Conservation (phyloP, 352 stramenopile genomes). For the Saprolegnia diclina region DNA sequence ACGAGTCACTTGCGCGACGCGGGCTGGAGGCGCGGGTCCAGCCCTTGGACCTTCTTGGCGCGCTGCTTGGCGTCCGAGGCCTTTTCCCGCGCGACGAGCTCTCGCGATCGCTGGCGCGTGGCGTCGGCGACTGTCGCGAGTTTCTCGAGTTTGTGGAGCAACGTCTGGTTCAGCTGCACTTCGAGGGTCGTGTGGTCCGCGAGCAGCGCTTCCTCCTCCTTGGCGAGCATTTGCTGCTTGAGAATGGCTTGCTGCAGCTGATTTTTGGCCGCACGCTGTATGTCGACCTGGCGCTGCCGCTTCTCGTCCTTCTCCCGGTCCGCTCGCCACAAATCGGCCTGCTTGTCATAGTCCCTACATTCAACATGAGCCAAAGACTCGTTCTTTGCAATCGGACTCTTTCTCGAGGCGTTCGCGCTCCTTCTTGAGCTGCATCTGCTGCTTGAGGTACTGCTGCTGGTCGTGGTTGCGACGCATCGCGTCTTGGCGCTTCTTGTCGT, state of each 20-base stretch:
- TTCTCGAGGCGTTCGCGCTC: constrained; percentile 45
- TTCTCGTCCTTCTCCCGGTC: constrained; percentile 56
- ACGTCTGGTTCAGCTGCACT: constrained; percentile 61
- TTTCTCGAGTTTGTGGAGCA: constrained; percentile 69
- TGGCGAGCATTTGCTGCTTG: constrained; percentile 63
- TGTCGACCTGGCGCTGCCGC: constrained; percentile 40
- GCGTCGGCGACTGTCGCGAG: constrained; percentile 48
- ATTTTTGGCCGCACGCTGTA: constrained; percentile 50
- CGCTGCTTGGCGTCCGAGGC: neutral
- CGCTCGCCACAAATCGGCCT: constrained; percentile 73
- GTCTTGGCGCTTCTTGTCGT: constrained; percentile 48
- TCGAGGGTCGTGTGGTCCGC: constrained; percentile 67
- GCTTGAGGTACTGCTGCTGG: constrained; percentile 50
- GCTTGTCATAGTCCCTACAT: constrained; percentile 55
- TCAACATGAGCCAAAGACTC: neutral
- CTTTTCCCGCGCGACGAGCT: constrained; percentile 35
- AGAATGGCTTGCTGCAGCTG: constrained; percentile 56
- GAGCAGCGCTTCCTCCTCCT: constrained; percentile 47
- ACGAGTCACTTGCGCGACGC: neutral
- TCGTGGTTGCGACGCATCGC: constrained; percentile 41
- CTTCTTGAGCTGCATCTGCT: constrained; percentile 72
- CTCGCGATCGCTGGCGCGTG: constrained; percentile 65
- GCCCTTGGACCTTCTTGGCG: neutral
- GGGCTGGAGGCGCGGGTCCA: constrained; percentile 14
- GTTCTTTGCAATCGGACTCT: neutral